Percentiles rank a stretch among this genome's conserved stretches.
phyloP scores from a whole-genome alignment of 2,329 filamentous ascomycete genomes.

The Passalora sequoiae region DNA sequence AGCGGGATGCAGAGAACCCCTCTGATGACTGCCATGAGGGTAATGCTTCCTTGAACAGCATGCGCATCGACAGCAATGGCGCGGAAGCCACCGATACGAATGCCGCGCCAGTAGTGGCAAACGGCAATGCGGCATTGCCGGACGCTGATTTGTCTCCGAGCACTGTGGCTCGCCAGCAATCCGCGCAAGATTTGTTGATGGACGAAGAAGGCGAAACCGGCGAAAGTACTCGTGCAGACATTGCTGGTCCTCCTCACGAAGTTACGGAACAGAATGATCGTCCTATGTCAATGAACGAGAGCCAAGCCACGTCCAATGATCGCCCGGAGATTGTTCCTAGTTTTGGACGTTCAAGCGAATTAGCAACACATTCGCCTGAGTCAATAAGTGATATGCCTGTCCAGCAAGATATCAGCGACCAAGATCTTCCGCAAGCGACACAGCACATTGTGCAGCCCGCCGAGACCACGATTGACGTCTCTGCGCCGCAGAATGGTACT shows the following conservation, averaged over 20 bases:
- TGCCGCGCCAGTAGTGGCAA: no score
- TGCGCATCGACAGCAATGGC: background rate
- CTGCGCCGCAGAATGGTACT: constrained; percentile 1
- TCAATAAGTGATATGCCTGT: background rate
- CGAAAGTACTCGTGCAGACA: constrained; percentile 1
- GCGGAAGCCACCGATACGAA: background rate
- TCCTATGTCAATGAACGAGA: no score
- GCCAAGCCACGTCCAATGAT: constrained; percentile 5
- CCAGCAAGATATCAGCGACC: constrained; percentile 4
- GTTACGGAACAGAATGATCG: no score
- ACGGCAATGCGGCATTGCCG: no score
- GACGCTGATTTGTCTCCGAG: no score
- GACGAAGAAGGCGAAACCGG: background rate
- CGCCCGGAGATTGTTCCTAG: constrained; percentile 13
- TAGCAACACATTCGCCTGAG: background rate
- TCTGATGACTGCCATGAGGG: background rate
- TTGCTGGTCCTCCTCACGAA: constrained; percentile 4
- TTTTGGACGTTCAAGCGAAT: constrained; percentile 7
- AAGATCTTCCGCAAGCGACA: background rate
- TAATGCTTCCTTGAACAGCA: background rate
- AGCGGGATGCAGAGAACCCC: background rate
- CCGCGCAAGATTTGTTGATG: background rate
- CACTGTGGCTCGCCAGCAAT: no score
- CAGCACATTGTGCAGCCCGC: background rate
- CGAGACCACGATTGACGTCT: background rate